phyloP scores from a whole-genome alignment of 2,329 filamentous ascomycete genomes.

The Nothophaeocryptopus gaeumannii region DNA sequence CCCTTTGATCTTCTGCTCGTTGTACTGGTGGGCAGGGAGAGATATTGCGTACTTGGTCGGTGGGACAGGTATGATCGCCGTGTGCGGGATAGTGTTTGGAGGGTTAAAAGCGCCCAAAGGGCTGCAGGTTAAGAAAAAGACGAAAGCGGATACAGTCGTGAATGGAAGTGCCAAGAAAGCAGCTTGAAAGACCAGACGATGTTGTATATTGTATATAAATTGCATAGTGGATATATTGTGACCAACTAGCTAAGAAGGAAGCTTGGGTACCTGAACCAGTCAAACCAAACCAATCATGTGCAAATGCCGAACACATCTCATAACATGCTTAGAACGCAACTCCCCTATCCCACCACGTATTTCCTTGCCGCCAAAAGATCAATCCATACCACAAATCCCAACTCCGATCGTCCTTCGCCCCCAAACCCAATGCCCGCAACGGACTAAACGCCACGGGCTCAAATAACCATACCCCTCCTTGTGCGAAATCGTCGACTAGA shows the following conservation, averaged over 20 bases:
- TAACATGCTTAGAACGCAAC: conserved; percentile 37
- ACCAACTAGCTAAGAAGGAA: not conserved
- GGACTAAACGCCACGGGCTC: conserved; percentile 78
- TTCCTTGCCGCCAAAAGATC: conserved; percentile 58
- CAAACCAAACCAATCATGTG: not conserved
- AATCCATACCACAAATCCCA: conserved; percentile 63
- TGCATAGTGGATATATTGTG: conserved; percentile 2
- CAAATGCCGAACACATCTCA: not conserved
- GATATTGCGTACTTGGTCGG: conserved; percentile 81
- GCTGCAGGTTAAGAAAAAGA: conserved; percentile 19
- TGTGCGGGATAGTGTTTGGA: conserved; percentile 68
- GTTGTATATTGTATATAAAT: not conserved
- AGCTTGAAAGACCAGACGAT: conserved; percentile 2
- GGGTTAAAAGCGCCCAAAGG: conserved; percentile 63
- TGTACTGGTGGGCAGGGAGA: conserved; percentile 98
- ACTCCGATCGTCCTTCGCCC: conserved; percentile 59
- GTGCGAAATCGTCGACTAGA: conserved; percentile 73
- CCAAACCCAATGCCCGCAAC: conserved; percentile 65
- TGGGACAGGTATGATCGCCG: conserved; percentile 73
- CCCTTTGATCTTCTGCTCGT: conserved; percentile 83
- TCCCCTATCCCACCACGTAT: conserved; percentile 63
- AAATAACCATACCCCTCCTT: conserved; percentile 71
- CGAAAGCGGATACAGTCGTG: conserved; percentile 5
- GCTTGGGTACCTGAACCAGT: too few species aligned
- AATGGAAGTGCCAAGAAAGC: conserved; percentile 22